A percentile compares a stretch with the other conserved stretches of the same genome.
Evolutionary conservation across 305 asterid genomes (phyloP).

Genomic region (Andrographis paniculata): DNA sequence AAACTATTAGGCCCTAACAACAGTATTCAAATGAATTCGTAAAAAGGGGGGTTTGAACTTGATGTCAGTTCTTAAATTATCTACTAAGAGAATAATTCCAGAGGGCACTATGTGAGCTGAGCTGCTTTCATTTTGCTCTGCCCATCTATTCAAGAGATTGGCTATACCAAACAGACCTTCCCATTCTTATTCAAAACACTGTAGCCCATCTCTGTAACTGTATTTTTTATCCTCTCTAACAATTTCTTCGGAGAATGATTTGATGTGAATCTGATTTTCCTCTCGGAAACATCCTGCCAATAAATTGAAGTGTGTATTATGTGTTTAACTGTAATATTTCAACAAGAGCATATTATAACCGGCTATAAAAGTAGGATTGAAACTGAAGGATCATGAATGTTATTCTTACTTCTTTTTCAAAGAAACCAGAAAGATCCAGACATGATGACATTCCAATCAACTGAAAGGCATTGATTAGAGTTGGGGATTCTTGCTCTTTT

Average conservation of each 20-base stretch:
- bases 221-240: conserved; percentile 62
- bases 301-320: too few relatives aligned
- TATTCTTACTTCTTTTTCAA: conserved; percentile 75
- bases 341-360: not conserved
- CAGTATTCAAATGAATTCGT: not conserved
- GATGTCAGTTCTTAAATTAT: not conserved
- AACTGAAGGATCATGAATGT: not conserved
- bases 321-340: too few relatives aligned
- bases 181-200: conserved; percentile 72
- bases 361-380: too few relatives aligned
- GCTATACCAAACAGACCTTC: conserved; percentile 45
- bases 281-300: conserved; percentile 74
- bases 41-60: too few relatives aligned
- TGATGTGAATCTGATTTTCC: conserved; percentile 84
- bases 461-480: conserved; percentile 83
- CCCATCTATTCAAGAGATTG: not conserved
- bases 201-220: conserved; percentile 58
- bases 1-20: conserved; percentile 2
- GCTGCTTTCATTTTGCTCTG: not conserved
- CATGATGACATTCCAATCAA: conserved; percentile 94
- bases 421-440: conserved; percentile 94
- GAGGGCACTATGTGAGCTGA: not conserved
- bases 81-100: not conserved
- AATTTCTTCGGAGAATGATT: conserved; percentile 64
- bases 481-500: conserved; percentile 44